Percentiles rank a stretch among this genome's conserved stretches.
Evolutionary conservation across 2,329 filamentous ascomycete species (phyloP).

Genomic region (Arachnomyces sp.): DNA sequence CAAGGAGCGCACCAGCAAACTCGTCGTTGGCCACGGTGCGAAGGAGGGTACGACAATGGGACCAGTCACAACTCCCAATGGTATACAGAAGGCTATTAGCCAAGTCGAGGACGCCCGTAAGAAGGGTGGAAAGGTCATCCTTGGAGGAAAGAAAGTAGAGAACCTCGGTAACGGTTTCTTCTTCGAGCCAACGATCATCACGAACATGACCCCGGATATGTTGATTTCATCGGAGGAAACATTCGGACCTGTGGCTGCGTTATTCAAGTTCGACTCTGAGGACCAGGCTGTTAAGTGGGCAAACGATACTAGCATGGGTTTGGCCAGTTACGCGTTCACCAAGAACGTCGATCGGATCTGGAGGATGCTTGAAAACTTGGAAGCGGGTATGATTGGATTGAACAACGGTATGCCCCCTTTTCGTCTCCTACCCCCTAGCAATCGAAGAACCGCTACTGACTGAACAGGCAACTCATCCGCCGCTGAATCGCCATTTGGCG

Average conservation of each 20-base stretch:
- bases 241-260: slow-evolving; percentile 56
- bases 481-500: slow-evolving; percentile 58
- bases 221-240: slow-evolving; percentile 51
- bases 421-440: no score
- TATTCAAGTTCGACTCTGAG: slow-evolving; percentile 59
- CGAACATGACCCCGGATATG: slow-evolving; percentile 52
- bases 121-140: slow-evolving; percentile 54
- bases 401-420: slow-evolving; percentile 47
- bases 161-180: slow-evolving; percentile 57
- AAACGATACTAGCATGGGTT: slow-evolving; percentile 56
- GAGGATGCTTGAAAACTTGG: slow-evolving; percentile 57
- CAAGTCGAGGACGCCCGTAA: slow-evolving; percentile 58
- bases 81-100: slow-evolving; percentile 45
- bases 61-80: slow-evolving; percentile 49
- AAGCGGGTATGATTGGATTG: slow-evolving; percentile 62
- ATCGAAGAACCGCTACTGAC: no score
- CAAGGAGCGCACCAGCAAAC: slow-evolving; percentile 42
- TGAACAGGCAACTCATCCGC: slow-evolving; percentile 58
- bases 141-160: slow-evolving; percentile 45
- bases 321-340: slow-evolving; percentile 61
- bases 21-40: slow-evolving; percentile 55
- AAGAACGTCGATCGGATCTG: slow-evolving; percentile 59
- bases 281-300: slow-evolving; percentile 53
- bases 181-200: slow-evolving; percentile 60
- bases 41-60: slow-evolving; percentile 50